Percentiles rank a stretch among this genome's conserved stretches.
These are phyloP conservation scores for Vachellia collinsii DNA, from an alignment of 306 rosid genomes.

Conservation along the genomic window DNA sequence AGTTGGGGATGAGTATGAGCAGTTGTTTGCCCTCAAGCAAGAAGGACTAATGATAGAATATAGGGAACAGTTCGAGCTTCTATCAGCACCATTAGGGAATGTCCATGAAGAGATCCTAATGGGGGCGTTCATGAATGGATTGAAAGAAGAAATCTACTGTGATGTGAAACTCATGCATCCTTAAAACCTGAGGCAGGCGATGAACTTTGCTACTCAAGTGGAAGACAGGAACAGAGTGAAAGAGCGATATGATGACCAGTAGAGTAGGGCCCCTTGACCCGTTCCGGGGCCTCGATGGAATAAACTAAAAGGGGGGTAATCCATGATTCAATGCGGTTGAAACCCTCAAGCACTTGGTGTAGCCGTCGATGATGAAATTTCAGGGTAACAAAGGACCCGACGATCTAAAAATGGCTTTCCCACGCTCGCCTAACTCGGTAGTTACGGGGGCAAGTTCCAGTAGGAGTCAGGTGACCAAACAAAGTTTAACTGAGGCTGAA, in stretches of 20 bases:
- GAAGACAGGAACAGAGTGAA: no score
- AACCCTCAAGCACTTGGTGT: no score
- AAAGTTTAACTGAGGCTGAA: not conserved
- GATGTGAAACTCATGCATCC: not conserved
- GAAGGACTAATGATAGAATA: not conserved
- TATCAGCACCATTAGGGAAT: not conserved
- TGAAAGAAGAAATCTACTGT: not conserved
- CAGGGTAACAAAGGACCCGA: not conserved
- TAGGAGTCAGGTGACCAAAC: not conserved
- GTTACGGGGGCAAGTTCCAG: not conserved
- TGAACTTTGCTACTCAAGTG: no score
- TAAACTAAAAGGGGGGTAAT: no score
- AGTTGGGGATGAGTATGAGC: not conserved
- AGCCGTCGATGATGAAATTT: not conserved
- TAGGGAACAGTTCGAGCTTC: no score
- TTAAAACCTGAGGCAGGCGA: no score
- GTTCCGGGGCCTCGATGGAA: no score
- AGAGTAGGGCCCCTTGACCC: no score
- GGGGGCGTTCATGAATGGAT: not conserved
- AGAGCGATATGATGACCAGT: no score
- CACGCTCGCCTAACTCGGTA: not conserved
- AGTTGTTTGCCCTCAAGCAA: not conserved
- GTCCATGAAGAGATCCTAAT: not conserved
- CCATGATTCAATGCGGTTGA: no score
- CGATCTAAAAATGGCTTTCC: no score